Base-by-base conservation (phyloP, 768 basidiomycete genomes). In the Paxillus ammoniavirescens region DNA sequence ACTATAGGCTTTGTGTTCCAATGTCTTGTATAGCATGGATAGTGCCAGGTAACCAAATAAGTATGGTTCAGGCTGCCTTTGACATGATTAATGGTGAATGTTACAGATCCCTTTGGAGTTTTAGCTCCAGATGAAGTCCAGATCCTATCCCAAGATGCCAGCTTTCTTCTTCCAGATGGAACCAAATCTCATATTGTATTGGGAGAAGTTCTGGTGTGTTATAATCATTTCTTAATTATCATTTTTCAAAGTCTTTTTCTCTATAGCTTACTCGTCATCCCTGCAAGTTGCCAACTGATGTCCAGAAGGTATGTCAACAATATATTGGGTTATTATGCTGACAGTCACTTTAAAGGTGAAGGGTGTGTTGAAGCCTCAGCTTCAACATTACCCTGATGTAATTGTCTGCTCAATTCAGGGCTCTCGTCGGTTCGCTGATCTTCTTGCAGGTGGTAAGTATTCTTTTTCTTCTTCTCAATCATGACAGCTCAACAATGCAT, bases 261-360 rank as follows among this genome's bases (percentile, higher is more conserved):
- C 28, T 2, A 31, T 53, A 83, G 82, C 68, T 88, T 10, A 82
- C 82, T 2, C 71, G 86, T 21, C 76, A 83, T 63, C 87, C 87
- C n/a, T 88, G 86, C 67, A 87, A 86, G 56, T 67, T 87, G 1
- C 84, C 86, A 1, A 83, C 79, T 0, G 87, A 89, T 64, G 74
- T 81, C 0, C 82, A 82, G 58, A 87, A 84, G 73, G 84, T 83
- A 56, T 21, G 68, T 33, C 13, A n/a, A 17, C 12, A 49, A 37
- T 26, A 17, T 40, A 3, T 42, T 10, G 17, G 38, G 37, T 21
- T 40, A 21, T 13, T 46, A 17, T 28, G 2, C 28, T 31, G 26
- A 23, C 37, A 15, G 38, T 40, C 5, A n/a, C 17, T 21, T 36
- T 49, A 33, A 38, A 87, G 86, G 78, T 82, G 46, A 77, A 69